Percentiles rank a stretch among this genome's conserved stretches.
These are phyloP conservation scores for Alternaria brassicae DNA, from an alignment of 2,329 filamentous ascomycete species.

Conservation along the genomic window DNA sequence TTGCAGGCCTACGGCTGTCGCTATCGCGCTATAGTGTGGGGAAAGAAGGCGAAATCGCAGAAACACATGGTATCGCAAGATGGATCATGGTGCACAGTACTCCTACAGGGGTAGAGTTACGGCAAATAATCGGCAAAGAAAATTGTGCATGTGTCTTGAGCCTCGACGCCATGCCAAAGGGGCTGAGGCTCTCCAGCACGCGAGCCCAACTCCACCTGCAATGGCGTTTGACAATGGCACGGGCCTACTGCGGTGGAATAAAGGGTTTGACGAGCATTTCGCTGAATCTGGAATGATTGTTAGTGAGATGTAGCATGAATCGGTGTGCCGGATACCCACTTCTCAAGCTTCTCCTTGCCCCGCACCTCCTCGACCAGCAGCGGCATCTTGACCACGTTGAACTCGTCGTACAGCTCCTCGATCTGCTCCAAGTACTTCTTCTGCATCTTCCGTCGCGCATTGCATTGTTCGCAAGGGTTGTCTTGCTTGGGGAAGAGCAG, in stretches of 20 bases:
- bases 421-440: conserved; percentile 99
- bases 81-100: background rate
- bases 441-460: conserved; percentile 95
- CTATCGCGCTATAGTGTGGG: too few relatives aligned
- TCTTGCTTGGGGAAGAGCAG: conserved; percentile 87
- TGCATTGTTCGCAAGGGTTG: conserved; percentile 93
- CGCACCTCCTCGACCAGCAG: conserved; percentile 93
- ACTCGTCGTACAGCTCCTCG: conserved; percentile 97
- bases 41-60: conserved; percentile 1
- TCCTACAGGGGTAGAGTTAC: conserved; percentile 8
- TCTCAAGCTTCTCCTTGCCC: conserved; percentile 91
- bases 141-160: background rate
- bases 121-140: conserved; percentile 9
- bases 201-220: background rate
- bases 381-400: conserved; percentile 99
- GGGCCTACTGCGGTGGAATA: conserved; percentile 64
- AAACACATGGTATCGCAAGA: conserved; percentile 15
- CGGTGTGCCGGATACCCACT: conserved; percentile 48
- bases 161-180: conserved; percentile 12
- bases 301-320: conserved; percentile 5
- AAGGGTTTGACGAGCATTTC: conserved; percentile 82
- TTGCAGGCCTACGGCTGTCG: too few relatives aligned
- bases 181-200: background rate
- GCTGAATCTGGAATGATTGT: conserved; percentile 64
- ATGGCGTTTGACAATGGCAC: background rate